phyloP scores from a whole-genome alignment of 768 basidiomycete species.

The Dioszegia hungarica region DNA sequence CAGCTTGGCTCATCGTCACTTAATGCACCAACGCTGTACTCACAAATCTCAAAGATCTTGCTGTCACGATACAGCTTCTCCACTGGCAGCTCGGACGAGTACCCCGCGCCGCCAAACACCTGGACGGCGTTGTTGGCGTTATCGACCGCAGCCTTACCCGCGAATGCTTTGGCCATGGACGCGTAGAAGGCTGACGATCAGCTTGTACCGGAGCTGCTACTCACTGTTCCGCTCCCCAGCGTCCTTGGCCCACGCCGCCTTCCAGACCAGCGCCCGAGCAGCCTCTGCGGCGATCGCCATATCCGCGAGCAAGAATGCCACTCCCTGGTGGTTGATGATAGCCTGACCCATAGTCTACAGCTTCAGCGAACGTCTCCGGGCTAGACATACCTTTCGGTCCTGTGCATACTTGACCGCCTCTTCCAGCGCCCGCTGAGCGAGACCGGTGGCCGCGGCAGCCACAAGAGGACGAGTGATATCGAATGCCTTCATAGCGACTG shows the following conservation, averaged over 20 bases:
- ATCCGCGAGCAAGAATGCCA: slow-evolving; percentile 51
- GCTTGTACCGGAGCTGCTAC: slow-evolving; percentile 1
- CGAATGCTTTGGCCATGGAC: slow-evolving; percentile 50
- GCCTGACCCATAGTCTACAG: slow-evolving; percentile 50
- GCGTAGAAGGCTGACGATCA: slow-evolving; percentile 48
- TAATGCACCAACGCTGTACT: slow-evolving; percentile 18
- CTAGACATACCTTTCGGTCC: slow-evolving; percentile 39
- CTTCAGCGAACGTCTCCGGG: background rate
- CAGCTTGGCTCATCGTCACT: background rate
- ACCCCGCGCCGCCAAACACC: slow-evolving; percentile 44
- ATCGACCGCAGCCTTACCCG: slow-evolving; percentile 47
- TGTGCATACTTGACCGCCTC: slow-evolving; percentile 51
- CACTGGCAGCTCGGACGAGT: slow-evolving; percentile 50
- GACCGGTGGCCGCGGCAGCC: slow-evolving; percentile 49
- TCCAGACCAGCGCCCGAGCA: slow-evolving; percentile 47
- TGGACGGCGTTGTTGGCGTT: slow-evolving; percentile 50
- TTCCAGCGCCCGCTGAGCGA: slow-evolving; percentile 49
- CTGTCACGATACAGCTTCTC: slow-evolving; percentile 49
- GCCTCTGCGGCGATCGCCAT: slow-evolving; percentile 51
- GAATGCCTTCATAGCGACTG: slow-evolving; percentile 50
- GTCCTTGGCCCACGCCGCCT: slow-evolving; percentile 49
- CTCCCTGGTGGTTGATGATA: slow-evolving; percentile 51
- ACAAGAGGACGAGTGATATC: slow-evolving; percentile 52
- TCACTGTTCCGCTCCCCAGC: slow-evolving; percentile 45
- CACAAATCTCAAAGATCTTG: slow-evolving; percentile 50